These are phyloP conservation scores for Gillenia trifoliata DNA, from an alignment of 306 rosid genomes.

Conservation along the genomic window DNA sequence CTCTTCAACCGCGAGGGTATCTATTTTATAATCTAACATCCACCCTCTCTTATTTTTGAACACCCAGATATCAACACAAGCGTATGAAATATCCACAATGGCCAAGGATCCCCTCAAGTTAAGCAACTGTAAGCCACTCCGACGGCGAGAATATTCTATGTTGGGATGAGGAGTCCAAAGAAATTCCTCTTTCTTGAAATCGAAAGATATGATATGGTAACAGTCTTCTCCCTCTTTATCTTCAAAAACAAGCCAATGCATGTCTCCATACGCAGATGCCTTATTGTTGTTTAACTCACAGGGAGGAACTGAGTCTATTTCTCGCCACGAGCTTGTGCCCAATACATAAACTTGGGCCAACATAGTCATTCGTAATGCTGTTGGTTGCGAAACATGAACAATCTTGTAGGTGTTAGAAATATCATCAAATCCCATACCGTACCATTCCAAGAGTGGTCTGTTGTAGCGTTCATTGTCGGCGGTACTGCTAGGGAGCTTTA, in stretches of 20 bases:
- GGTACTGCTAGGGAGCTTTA: neutral
- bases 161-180: neutral
- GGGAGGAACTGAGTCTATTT: constrained; percentile 1
- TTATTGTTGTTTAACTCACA: neutral
- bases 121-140: neutral
- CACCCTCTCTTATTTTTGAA: no score
- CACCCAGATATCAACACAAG: no score
- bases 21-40: no score
- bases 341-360: neutral
- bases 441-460: neutral
- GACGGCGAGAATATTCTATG: neutral
- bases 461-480: no score
- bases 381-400: neutral
- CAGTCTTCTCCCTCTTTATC: neutral
- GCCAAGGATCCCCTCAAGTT: no score
- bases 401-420: neutral
- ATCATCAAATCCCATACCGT: constrained; percentile 2
- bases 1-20: no score
- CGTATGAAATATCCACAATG: no score
- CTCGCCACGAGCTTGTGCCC: neutral
- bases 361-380: neutral
- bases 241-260: neutral
- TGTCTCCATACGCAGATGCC: neutral
- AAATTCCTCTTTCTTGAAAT: no score
- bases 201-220: neutral